Conservation (phyloP, 2,329 filamentous ascomycete species). For the Sporothrix euskadiensis region DNA sequence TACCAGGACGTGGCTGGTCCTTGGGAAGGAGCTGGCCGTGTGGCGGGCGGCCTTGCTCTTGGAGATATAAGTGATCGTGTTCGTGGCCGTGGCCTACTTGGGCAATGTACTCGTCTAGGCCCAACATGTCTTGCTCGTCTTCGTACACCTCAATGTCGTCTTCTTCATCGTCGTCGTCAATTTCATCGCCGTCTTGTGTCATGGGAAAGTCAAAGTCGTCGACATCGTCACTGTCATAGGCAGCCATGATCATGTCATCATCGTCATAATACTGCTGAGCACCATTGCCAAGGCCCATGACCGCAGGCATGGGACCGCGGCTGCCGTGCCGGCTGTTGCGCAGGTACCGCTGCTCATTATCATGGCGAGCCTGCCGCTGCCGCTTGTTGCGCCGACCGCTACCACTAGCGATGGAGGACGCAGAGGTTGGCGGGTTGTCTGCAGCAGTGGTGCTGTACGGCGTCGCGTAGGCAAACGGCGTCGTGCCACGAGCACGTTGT, state of each 20-base stretch:
- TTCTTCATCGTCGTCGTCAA: constrained; percentile 38
- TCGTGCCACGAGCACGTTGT: constrained; percentile 47
- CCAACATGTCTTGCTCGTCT: constrained; percentile 31
- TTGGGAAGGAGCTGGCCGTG: constrained; percentile 45
- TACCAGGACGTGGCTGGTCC: constrained; percentile 59
- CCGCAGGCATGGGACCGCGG: constrained; percentile 30
- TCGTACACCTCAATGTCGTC: constrained; percentile 38
- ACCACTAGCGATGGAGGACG: constrained; percentile 16
- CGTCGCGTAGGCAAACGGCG: constrained; percentile 72
- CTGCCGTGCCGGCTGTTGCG: constrained; percentile 30
- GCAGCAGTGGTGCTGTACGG: constrained; percentile 65
- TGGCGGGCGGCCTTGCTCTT: background rate
- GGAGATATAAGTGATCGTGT: background rate
- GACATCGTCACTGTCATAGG: constrained; percentile 35
- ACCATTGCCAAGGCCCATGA: constrained; percentile 35
- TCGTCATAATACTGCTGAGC: constrained; percentile 38
- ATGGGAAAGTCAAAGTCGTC: constrained; percentile 37
- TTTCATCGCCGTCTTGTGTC: constrained; percentile 42
- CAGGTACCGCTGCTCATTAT: background rate
- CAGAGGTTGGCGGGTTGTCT: constrained; percentile 39
- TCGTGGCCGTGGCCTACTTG: background rate
- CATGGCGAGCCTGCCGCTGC: background rate
- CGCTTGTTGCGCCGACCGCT: constrained; percentile 4
- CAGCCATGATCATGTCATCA: constrained; percentile 29
- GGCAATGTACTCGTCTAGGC: background rate